A percentile compares a stretch with the other conserved stretches of the same genome.
phyloP scores from a whole-genome alignment of 148 eudicot species.

The Amaranthus palmeri region DNA sequence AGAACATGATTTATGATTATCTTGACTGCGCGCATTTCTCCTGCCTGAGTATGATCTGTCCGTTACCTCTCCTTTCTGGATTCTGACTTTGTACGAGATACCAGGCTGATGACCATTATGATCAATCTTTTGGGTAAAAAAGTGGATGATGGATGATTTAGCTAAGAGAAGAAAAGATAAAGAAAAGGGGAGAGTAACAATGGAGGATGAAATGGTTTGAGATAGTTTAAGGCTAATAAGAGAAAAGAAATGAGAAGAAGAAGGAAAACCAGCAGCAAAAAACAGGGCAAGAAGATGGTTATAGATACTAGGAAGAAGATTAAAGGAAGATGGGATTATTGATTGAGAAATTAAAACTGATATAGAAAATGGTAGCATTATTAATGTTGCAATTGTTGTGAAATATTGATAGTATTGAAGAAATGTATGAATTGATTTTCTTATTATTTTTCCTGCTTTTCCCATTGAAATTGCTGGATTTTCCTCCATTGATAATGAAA shows the following conservation, averaged over 20 bases:
- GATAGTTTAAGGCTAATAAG: conserved; percentile 60
- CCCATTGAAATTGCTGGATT: conserved; percentile 31
- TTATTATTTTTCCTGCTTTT: conserved; percentile 38
- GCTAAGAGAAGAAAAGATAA: conserved; percentile 69
- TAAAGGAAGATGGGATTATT: conserved; percentile 25
- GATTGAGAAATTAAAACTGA: conserved; percentile 53
- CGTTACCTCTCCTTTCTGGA: too few species aligned
- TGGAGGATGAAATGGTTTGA: conserved; percentile 46
- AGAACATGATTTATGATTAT: conserved; percentile 3
- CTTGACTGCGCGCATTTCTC: background rate
- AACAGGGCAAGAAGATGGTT: conserved; percentile 40
- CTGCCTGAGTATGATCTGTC: too few species aligned
- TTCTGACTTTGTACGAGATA: too few species aligned
- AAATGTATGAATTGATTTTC: conserved; percentile 55
- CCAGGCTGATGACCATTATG: too few species aligned
- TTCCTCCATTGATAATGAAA: conserved; percentile 14
- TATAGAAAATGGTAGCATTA: conserved; percentile 60
- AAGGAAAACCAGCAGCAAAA: conserved; percentile 48
- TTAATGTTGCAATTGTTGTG: conserved; percentile 43
- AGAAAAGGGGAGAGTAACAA: conserved; percentile 49
- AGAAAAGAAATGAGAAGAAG: conserved; percentile 35
- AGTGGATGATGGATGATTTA: conserved; percentile 48
- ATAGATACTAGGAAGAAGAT: background rate
- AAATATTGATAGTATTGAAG: conserved; percentile 50
- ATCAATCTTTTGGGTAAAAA: conserved; percentile 10